Evolutionary conservation across 306 rosid species (phyloP).

Genomic region (Inga leiocalycina): DNA sequence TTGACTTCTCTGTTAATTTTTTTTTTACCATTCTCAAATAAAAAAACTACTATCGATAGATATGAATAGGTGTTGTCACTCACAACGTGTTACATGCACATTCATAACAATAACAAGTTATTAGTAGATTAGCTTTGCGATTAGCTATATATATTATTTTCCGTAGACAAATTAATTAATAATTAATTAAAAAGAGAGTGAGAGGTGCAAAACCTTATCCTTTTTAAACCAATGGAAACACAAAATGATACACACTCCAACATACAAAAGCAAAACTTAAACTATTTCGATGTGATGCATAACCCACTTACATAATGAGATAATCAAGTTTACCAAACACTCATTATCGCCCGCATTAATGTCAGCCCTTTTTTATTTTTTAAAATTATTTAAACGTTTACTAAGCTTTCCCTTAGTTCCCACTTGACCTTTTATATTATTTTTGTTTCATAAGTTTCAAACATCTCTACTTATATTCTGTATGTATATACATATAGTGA

Average conservation of each 20-base stretch:
- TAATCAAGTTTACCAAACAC: not conserved
- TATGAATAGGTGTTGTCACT: not conserved
- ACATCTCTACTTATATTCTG: not conserved
- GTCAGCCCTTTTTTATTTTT: not conserved
- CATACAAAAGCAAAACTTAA: not conserved
- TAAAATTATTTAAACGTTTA: conserved; percentile 1
- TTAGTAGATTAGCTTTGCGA: not conserved
- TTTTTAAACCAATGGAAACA: conserved; percentile 38
- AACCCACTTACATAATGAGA: not conserved
- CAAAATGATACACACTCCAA: conserved; percentile 39
- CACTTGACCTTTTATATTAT: conserved; percentile 10
- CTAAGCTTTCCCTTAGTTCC: conserved; percentile 21
- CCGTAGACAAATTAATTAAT: not conserved
- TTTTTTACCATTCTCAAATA: not conserved
- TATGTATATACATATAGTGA: not conserved
- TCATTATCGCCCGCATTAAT: not conserved
- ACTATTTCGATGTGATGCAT: not conserved
- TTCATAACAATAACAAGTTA: not conserved
- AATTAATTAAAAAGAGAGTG: not conserved
- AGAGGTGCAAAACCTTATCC: conserved; percentile 34
- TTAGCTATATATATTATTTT: not conserved
- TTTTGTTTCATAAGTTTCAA: not conserved
- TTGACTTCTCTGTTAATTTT: too few relatives aligned
- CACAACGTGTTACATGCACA: conserved; percentile 36
- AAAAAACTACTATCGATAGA: not conserved